phyloP scores from a whole-genome alignment of 306 rosid species.

The Prunus padus region DNA sequence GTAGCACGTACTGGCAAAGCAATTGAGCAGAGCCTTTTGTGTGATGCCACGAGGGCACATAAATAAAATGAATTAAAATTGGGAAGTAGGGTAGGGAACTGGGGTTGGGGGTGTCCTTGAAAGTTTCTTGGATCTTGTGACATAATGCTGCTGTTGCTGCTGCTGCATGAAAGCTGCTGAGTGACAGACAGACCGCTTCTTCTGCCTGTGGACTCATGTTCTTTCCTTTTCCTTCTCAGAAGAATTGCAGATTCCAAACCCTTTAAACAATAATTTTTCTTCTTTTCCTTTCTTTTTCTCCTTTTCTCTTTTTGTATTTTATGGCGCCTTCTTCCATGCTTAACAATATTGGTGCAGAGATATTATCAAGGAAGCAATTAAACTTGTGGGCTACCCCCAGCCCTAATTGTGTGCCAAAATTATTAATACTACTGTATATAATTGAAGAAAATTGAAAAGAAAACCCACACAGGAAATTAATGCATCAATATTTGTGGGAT shows the following conservation, averaged over 20 bases:
- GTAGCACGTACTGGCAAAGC: not conserved
- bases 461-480: too few species aligned
- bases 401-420: not conserved
- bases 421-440: too few species aligned
- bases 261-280: not conserved
- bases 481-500: too few species aligned
- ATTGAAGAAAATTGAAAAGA: too few species aligned
- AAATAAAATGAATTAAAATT: not conserved
- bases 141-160: conserved; percentile 12
- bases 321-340: not conserved
- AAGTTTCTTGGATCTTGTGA: conserved; percentile 43
- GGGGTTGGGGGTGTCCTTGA: not conserved
- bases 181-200: conserved; percentile 12
- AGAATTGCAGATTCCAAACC: conserved; percentile 40
- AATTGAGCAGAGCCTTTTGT: not conserved
- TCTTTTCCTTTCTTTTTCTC: conserved; percentile 20
- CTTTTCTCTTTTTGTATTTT: not conserved
- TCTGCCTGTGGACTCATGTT: conserved; percentile 12
- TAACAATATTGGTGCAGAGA: not conserved
- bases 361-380: not conserved
- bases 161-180: conserved; percentile 22
- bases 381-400: not conserved
- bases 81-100: not conserved
- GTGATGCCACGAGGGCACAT: not conserved
- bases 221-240: conserved; percentile 55